Evolutionary conservation across 768 basidiomycete genomes (phyloP), one percentile per base, ranked within the genome.

Genomic region (Leccinum boreale): DNA sequence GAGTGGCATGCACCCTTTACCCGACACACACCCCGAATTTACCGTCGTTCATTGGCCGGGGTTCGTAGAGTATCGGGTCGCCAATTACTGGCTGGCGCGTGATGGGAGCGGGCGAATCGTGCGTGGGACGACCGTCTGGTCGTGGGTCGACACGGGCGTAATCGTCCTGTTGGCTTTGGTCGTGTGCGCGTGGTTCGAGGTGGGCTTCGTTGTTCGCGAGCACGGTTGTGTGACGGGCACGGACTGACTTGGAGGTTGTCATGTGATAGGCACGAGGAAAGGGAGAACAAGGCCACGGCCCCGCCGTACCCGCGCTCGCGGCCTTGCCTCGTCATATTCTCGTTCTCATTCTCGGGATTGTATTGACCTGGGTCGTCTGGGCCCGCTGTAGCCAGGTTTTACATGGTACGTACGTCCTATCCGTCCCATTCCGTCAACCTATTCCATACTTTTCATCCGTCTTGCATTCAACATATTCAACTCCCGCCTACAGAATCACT

Each of bases 61-160:
- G 4, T 42, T 42, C 66, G 9, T n/a, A 39, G 39, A 39, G 9
- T 39, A 85, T 58, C 77, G 82, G 52, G 75, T 89, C 24, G 81
- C 84, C 57, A 80, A 84, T 56, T 77, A 76, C 77, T 78, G 70
- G 14, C 59, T 81, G 28, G 73, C 74, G 39, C 78, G 76, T 28
- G 72, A 79, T 65, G 79, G 78, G 1, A 76, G 68, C 53, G 67
- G 74, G 14, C 68, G 58, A 44, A 58, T 76, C 31, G 57, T 78
- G 19, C 59, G 59, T 15, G 65, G 72, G 15, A 70, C 74, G 44
- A 67, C 64, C 11, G 55, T 57, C 46, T 72, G 75, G 66, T 70
- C 68, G 0, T 76, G 76, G 74, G 24, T 68, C 39, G 39, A 42
- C n/a, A 9, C 36, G 17, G 8, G 17, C 17, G 7, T 42, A 5